A percentile compares a stretch with the other conserved stretches of the same genome.
phyloP scores from a whole-genome alignment of 139 green algal genomes.

The Chlorella ohadii region DNA sequence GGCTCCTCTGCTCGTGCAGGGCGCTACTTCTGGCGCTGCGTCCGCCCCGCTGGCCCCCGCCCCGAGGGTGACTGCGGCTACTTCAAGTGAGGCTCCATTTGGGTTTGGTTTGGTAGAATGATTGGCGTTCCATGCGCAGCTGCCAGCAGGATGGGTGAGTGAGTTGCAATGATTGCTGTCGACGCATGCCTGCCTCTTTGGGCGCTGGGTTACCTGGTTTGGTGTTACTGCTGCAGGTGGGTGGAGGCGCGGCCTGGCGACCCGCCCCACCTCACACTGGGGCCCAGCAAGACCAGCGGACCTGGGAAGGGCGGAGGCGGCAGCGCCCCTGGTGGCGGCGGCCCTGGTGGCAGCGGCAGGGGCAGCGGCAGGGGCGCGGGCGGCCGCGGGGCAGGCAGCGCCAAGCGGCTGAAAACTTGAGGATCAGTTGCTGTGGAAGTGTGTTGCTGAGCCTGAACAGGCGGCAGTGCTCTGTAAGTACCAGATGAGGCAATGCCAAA shows the following conservation, averaged over 20 bases:
- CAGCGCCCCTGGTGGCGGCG: neutral
- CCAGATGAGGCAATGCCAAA: too few relatives aligned
- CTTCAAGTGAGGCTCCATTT: conserved; percentile 52
- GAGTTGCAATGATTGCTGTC: neutral
- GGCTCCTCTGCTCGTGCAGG: conserved; percentile 19
- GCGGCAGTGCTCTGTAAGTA: too few relatives aligned
- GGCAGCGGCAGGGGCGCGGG: neutral
- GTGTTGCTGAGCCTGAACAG: too few relatives aligned
- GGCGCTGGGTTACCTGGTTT: too few relatives aligned
- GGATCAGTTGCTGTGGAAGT: neutral
- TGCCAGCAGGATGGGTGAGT: too few relatives aligned
- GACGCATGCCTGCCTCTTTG: neutral
- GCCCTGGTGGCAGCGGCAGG: neutral
- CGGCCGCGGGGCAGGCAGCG: neutral
- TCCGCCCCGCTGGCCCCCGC: conserved; percentile 1
- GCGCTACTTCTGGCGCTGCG: conserved; percentile 51
- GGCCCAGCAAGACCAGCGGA: neutral
- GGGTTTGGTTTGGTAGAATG: too few relatives aligned
- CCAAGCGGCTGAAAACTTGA: conserved; percentile 3
- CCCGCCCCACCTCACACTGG: neutral
- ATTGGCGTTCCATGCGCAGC: too few relatives aligned
- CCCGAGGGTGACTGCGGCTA: conserved; percentile 47
- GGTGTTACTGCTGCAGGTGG: neutral
- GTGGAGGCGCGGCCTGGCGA: conserved; percentile 16
- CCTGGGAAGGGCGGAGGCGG: neutral